Percentiles rank a stretch among this genome's conserved stretches.
Evolutionary conservation across 164 flowering plant genomes (phyloP).

Genomic region (Sextonia rubra): DNA sequence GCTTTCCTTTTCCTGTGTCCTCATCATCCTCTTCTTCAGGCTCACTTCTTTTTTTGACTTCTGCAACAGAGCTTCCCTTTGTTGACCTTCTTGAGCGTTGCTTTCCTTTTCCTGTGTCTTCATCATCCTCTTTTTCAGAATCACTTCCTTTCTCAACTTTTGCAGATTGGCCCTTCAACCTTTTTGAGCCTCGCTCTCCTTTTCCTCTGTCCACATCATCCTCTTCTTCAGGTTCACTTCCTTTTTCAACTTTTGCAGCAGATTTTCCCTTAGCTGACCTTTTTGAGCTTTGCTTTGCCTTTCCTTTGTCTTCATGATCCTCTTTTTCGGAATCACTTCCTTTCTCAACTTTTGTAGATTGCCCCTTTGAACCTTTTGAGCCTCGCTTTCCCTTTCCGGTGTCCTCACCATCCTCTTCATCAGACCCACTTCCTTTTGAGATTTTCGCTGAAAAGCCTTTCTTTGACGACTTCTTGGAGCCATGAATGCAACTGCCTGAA

Average conservation of each 20-base stretch:
- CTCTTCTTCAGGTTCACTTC: constrained; percentile 49
- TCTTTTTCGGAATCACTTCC: constrained; percentile 65
- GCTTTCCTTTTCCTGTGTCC: constrained; percentile 25
- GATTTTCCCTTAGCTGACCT: constrained; percentile 39
- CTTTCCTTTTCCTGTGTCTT: constrained; percentile 37
- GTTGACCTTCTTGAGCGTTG: constrained; percentile 22
- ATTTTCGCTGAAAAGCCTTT: constrained; percentile 54
- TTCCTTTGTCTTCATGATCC: constrained; percentile 41
- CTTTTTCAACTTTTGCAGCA: constrained; percentile 31
- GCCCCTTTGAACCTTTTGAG: constrained; percentile 27
- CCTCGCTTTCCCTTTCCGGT: constrained; percentile 31
- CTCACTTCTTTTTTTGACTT: constrained; percentile 49
- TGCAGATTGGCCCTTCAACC: constrained; percentile 37
- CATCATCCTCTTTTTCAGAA: constrained; percentile 58
- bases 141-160: constrained; percentile 37
- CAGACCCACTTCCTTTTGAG: constrained; percentile 49
- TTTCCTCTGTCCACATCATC: constrained; percentile 46
- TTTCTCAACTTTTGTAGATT: too few relatives aligned
- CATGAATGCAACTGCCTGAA: too few relatives aligned
- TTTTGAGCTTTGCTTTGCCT: constrained; percentile 29
- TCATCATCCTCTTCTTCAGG: constrained; percentile 60
- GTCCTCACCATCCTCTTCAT: constrained; percentile 49
- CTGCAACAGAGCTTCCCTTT: constrained; percentile 54
- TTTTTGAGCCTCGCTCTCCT: constrained; percentile 26
- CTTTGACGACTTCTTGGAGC: constrained; percentile 31